Base-by-base conservation (phyloP, 768 basidiomycete species). In the Lactarius quietus region DNA sequence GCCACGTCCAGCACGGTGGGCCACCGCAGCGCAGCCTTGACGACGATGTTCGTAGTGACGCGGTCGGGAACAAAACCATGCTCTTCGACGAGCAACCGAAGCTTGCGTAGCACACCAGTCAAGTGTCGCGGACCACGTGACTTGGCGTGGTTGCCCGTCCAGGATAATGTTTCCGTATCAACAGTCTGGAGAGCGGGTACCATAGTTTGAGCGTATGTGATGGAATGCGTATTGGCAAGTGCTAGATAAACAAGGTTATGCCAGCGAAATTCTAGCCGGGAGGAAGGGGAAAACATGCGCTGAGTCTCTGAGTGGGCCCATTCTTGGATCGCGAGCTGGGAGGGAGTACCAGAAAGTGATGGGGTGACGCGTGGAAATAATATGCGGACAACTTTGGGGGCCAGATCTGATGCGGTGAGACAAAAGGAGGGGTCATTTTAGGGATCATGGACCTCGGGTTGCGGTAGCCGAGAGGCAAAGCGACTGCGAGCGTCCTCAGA, bases 21-120 rank as follows among this genome's bases (percentile, higher is more conserved):
- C 83, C 86, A 88, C n/a, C 74, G 73, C 64, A 93, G 73, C 66
- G 87, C 76, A 9, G 80, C 81, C 72, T 86, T 86, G 65, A 90
- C 64, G 52, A 92, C 59, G 56, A 92, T 83, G 70, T 92, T 92
- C 62, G 83, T 76, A 5, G 92, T 92, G 43, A 88, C 78, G 12
- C 86, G 80, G 72, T 93, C 90, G 10, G 86, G 84, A 14, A 72
- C 71, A 71, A 92, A 89, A 8, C 75, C 79, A 41, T 80, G 78
- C 52, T 77, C 71, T 56, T 74, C 69, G 52, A 77, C 72, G 35
- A 92, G 79, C 15, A 76, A 66, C 39, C 78, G 73, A 60, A 84
- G 78, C 35, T 79, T 74, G 6, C 71, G 72, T 23, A 77, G 61
- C 17, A 82, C 68, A 65, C 77, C 78, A 29, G 80, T 78, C n/a